Conservation (phyloP, 495 filamentous ascomycete genomes). For the Pseudoneurospora amorphoporcata region DNA sequence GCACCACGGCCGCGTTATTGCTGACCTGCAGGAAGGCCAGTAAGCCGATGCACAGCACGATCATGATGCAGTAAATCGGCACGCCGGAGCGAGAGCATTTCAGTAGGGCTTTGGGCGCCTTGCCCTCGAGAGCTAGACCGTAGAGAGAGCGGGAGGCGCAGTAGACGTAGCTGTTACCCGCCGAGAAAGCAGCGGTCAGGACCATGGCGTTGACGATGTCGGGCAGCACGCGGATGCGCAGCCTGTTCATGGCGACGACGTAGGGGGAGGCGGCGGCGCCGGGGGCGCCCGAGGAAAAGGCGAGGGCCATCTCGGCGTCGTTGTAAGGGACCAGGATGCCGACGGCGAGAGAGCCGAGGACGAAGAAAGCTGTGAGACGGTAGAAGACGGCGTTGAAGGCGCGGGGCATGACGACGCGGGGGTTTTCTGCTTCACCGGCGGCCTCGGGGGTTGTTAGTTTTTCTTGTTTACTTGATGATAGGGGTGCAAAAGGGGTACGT, state of each 20-base stretch:
- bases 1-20: constrained; percentile 53
- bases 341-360: constrained; percentile 59
- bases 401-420: constrained; percentile 52
- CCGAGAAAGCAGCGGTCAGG: constrained; percentile 65
- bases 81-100: constrained; percentile 51
- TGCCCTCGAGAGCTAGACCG: constrained; percentile 57
- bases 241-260: constrained; percentile 76
- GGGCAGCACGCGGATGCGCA: constrained; percentile 56
- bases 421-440: constrained; percentile 65
- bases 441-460: constrained; percentile 11
- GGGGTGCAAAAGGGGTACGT: not conserved
- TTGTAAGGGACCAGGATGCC: constrained; percentile 58
- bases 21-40: constrained; percentile 65
- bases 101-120: constrained; percentile 54
- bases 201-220: constrained; percentile 74
- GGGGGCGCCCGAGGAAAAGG: constrained; percentile 39
- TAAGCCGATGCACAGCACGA: constrained; percentile 54
- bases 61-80: constrained; percentile 49
- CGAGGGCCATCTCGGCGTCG: constrained; percentile 39
- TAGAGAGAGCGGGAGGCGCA: constrained; percentile 68
- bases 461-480: not conserved
- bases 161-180: constrained; percentile 79
- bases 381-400: constrained; percentile 73
- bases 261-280: constrained; percentile 70
- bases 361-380: constrained; percentile 64